These are phyloP conservation scores for Gossypium australe DNA, from an alignment of 345 rosid genomes.

Conservation along the genomic window DNA sequence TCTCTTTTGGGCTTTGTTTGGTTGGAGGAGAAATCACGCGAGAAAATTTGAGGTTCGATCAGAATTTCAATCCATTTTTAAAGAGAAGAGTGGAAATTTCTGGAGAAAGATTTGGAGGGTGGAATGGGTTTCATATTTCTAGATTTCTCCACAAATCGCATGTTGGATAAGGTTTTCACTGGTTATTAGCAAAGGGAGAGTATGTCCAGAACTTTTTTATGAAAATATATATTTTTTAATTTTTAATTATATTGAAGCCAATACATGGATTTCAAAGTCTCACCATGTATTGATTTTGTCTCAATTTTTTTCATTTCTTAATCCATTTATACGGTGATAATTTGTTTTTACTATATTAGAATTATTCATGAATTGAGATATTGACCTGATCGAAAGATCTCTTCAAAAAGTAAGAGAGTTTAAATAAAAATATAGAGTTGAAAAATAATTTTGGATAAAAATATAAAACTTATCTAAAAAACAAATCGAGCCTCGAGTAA, in stretches of 20 bases:
- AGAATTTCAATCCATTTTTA: not conserved
- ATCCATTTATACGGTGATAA: no score
- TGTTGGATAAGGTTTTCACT: not conserved
- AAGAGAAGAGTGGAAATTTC: slow-evolving; percentile 27
- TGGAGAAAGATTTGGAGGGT: slow-evolving; percentile 10
- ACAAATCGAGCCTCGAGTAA: fast-evolving
- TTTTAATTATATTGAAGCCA: no score
- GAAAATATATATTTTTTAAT: no score
- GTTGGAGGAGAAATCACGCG: not conserved
- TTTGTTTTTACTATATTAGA: no score
- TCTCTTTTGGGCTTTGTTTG: not conserved
- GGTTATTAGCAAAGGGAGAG: no score
- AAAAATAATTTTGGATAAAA: no score
- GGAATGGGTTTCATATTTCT: slow-evolving; percentile 5
- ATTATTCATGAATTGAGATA: fast-evolving
- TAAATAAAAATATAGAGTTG: fast-evolving
- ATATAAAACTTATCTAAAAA: no score
- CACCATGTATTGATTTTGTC: no score
- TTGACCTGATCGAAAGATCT: no score
- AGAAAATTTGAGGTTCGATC: not conserved
- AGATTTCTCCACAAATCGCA: slow-evolving; percentile 25
- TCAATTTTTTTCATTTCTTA: no score
- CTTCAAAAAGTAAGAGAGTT: fast-evolving
- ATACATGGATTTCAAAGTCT: no score
- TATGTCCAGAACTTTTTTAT: no score